Evolutionary conservation across 768 basidiomycete genomes (phyloP), one percentile per base, ranked within the genome.

Genomic region (Lactarius deliciosus): DNA sequence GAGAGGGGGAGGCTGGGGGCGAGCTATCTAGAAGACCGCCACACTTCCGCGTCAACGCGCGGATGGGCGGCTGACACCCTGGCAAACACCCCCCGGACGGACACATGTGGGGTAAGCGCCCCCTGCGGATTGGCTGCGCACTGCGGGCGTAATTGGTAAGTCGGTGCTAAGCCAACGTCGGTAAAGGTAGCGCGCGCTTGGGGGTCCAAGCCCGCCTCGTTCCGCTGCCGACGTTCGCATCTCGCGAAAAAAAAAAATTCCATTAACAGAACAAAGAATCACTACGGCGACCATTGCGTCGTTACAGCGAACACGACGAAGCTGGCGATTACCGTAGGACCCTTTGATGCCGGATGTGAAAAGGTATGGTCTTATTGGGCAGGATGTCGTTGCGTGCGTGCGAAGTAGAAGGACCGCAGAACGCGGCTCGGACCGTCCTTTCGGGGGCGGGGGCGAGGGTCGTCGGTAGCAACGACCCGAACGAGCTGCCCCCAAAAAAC

Each of bases 21-120:
- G 18, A 30, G 32, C 30, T 32, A 57, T 36, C 36, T 32, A 43
- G n/a, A 41, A 38, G 32, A 60, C 59, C 53, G 58, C 59, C 53
- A 43, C 59, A 55, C 22, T 53, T 53, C 50, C 50, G 50, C 25
- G n/a, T 53, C 25, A 53, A 15, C 50, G 22, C n/a, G 13, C 47
- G 22, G 47, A 22, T 25, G 15, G 22, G 2, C 22, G 50, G 50
- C 50, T 22, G 50, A 13, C 50, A 11, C 13, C 13, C 22, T 53
- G 22, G 22, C 6, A 11, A 25, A 53, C 6, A 3, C 22, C 50
- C 47, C 22, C 25, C 25, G 11, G 2, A 53, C 50, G 25, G 15
- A 25, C 25, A 53, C 47, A 50, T 10, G 10, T 13, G 25, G 47
- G n/a, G 47, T 22, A 50, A 5, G 47, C 20, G 22, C n/a, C 50